Base-by-base conservation (phyloP, 495 filamentous ascomycete species). In the Massariosphaeria phaeospora region DNA sequence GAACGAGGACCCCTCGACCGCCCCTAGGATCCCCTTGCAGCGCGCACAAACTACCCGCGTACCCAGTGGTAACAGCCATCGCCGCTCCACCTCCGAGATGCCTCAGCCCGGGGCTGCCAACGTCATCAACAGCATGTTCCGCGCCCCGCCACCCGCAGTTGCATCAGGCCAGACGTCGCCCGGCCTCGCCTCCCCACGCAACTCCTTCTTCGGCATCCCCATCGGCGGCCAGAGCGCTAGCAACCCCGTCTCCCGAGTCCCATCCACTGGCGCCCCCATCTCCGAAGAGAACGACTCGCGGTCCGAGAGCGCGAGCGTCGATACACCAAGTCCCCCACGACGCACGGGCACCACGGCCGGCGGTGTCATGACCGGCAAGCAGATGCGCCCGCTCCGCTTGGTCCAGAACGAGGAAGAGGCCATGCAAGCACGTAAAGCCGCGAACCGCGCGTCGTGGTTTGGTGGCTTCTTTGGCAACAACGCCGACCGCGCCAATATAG, bases 81-180 rank as follows among this genome's bases (percentile, higher is more conserved):
- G 71, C 70, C 83, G 76, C 69, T 78, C 76, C 15, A 77, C 75
- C 67, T 93, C 88, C 46, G 89, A 95, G 71, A 44, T 73, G 77
- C 38, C 50, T 8, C 42, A 57, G 35, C 72, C 62, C 15, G 82
- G 80, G 3, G 87, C 88, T 15, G 78, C 76, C 34, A 48, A 26
- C 27, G 79, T 93, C 25, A 83, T 93, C 17, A 85, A 85, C 53
- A 86, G 86, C 61, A 94, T 94, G 86, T 89, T 90, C 72, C 84
- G 83, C 61, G 82, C 81, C 12, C 67, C 68, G 12, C 68, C 33
- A 67, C 72, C 50, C 72, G 77, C 10, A 13, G 73, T 82, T 18
- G 85, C 84, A 2, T 69, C 73, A 8, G 79, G 75, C 3, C 76
- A 74, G 5, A 72, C 76, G 20, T 79, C 75, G 57, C 81, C 81